Evolutionary conservation across 352 stramenopile species (phyloP).

Genomic region (Phytophthora podocarpi): DNA sequence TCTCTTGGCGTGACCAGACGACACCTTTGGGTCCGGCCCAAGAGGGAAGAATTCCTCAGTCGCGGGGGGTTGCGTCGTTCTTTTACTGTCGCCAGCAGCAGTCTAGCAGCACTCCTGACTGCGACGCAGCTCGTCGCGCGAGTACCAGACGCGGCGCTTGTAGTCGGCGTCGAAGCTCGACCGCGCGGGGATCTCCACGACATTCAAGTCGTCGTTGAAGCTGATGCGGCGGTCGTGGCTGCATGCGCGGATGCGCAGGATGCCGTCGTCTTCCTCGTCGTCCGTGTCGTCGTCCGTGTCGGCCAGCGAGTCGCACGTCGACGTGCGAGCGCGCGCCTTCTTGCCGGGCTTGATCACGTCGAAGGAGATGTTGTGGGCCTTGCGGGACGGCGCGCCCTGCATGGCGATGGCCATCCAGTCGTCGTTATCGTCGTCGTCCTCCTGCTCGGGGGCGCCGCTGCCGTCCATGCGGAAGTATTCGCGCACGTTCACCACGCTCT

Average conservation of each 20-base stretch:
- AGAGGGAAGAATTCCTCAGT: not conserved
- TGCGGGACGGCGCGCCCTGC: slow-evolving; percentile 16
- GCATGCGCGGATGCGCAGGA: slow-evolving; percentile 61
- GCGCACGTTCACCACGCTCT: slow-evolving; percentile 69
- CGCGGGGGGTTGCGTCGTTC: slow-evolving; percentile 14
- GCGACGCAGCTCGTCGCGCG: slow-evolving; percentile 62
- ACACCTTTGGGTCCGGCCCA: not conserved
- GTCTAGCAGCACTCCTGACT: slow-evolving; percentile 49
- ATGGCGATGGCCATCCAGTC: slow-evolving; percentile 58
- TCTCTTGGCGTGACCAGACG: slow-evolving; percentile 22
- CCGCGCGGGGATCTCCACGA: slow-evolving; percentile 74
- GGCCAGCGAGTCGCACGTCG: slow-evolving; percentile 63
- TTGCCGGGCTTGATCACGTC: slow-evolving; percentile 42
- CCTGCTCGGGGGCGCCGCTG: slow-evolving; percentile 46
- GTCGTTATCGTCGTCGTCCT: slow-evolving; percentile 52
- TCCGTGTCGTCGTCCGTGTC: slow-evolving; percentile 69
- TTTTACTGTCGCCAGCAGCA: not conserved
- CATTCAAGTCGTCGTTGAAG: slow-evolving; percentile 73
- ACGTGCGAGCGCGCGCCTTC: slow-evolving; percentile 51
- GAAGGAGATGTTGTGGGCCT: not conserved
- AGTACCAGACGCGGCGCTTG: slow-evolving; percentile 83
- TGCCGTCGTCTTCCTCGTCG: slow-evolving; percentile 61
- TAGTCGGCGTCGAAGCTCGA: slow-evolving; percentile 78
- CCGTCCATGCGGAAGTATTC: slow-evolving; percentile 78
- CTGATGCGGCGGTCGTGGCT: slow-evolving; percentile 79